phyloP scores from a whole-genome alignment of 129 eudicot genomes.

The Logfia minima region DNA sequence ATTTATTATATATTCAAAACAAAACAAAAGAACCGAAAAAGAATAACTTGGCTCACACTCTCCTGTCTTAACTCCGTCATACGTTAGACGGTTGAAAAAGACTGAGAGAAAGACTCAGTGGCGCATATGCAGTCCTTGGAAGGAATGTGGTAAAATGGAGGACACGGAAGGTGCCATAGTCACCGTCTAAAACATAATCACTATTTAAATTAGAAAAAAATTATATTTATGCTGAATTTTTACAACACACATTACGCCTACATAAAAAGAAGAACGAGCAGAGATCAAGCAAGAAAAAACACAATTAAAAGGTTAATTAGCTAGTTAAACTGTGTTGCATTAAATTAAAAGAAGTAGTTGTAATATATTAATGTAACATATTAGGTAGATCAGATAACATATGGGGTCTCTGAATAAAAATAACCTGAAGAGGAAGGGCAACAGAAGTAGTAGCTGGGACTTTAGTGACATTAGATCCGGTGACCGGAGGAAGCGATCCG shows the following conservation, averaged over 20 bases:
- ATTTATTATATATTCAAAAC: too few relatives aligned
- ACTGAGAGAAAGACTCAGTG: too few relatives aligned
- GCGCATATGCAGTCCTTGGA: too few relatives aligned
- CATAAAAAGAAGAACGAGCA: too few relatives aligned
- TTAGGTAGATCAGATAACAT: background rate
- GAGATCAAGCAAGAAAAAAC: background rate
- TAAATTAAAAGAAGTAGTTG: background rate
- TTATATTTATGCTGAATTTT: background rate
- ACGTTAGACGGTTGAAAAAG: too few relatives aligned
- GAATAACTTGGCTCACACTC: too few relatives aligned
- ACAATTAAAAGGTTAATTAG: background rate
- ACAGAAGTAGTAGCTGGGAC: constrained; percentile 16
- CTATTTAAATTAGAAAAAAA: too few relatives aligned
- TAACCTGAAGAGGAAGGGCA: constrained; percentile 49
- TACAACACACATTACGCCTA: background rate
- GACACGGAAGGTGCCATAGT: too few relatives aligned
- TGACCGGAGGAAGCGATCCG: constrained; percentile 41
- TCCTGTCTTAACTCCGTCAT: too few relatives aligned
- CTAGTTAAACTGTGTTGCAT: background rate
- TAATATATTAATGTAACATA: background rate
- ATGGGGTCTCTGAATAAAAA: background rate
- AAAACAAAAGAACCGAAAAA: too few relatives aligned
- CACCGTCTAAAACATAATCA: background rate
- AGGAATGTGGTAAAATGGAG: too few relatives aligned
- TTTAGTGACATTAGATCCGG: constrained; percentile 3